Conservation (phyloP, 75 land plant genomes). For the Pseudotsuga menziesii region DNA sequence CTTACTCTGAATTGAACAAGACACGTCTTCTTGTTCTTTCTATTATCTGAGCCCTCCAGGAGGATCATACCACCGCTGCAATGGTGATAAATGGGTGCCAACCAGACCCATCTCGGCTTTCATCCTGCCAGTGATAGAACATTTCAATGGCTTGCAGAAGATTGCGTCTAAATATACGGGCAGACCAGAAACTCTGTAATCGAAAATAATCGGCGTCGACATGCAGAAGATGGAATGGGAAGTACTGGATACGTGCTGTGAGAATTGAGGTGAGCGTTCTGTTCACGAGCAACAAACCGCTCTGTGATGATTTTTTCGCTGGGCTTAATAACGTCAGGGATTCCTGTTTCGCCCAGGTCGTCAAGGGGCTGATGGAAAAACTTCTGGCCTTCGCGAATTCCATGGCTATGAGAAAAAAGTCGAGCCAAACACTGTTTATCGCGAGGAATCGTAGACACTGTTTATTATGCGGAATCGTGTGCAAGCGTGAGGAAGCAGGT, state of each 20-base stretch:
- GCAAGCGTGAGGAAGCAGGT: slow-evolving; percentile 27
- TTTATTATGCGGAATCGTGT: too few species aligned
- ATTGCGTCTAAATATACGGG: slow-evolving; percentile 46
- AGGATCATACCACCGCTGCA: too few species aligned
- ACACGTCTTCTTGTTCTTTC: too few species aligned
- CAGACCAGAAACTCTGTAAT: slow-evolving; percentile 44
- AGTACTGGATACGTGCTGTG: slow-evolving; percentile 45
- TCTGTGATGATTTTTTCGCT: slow-evolving; percentile 45
- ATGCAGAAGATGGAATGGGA: slow-evolving; percentile 54
- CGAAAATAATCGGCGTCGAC: slow-evolving; percentile 61
- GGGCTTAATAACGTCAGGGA: slow-evolving; percentile 14
- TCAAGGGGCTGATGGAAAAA: slow-evolving; percentile 39
- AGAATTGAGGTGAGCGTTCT: slow-evolving; percentile 44
- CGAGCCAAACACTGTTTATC: slow-evolving; percentile 46
- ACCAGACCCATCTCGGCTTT: too few species aligned
- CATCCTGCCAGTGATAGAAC: too few species aligned
- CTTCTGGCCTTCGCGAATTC: slow-evolving; percentile 65
- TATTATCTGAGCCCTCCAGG: too few species aligned
- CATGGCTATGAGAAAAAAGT: slow-evolving; percentile 34
- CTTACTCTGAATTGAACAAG: too few species aligned
- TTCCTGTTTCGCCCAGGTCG: slow-evolving; percentile 47
- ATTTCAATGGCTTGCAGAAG: too few species aligned
- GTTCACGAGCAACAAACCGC: slow-evolving; percentile 54
- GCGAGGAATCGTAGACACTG: too few species aligned
- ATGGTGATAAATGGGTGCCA: too few species aligned